Evolutionary conservation across 2,329 filamentous ascomycete genomes (phyloP), one percentile per base, ranked within the genome.

Genomic region (Diaporthe eres): DNA sequence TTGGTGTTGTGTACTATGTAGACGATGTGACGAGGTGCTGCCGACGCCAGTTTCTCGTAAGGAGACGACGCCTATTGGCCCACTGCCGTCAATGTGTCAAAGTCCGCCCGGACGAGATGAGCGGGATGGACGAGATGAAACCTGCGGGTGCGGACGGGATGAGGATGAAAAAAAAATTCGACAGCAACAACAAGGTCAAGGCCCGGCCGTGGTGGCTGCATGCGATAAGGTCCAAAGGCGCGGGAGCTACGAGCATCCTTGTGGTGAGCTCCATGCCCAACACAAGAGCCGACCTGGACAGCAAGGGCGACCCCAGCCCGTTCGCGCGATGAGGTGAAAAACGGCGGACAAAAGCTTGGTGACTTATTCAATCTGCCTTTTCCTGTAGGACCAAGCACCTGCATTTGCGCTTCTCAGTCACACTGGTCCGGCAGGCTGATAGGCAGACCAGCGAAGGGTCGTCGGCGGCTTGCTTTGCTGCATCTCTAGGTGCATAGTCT

Each of bases 231-330:
- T 42, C 47, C 39, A 55, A 47, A 61, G 71, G 39, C 49, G 65
- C 71, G 61, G 65, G 39, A 74, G 71, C 71, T 70, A 76, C 47
- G 63, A 49, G 53, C 39, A 74, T 71, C 75, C 75, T 71, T 74
- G 71, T 53, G 57, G 67, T 49, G 44, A 70, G 74, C 28, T 65
- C 63, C 44, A 63, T 51, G 57, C 55, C 63, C 55, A 60, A 71
- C 63, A 28, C 53, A 51, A 55, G 49, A 63, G 63, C 57, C 61
- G 42, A 51, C 37, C 53, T 28, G 31, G 19, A 53, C 28, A 55
- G 71, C 63, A 74, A 74, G 75, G 71, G 17, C 75, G 15, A 76
- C 65, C 75, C 75, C 49, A 55, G 75, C 10, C 39, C 15, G 47
- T 49, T 31, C 47, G 67, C 60, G 17, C 60, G 8, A 44, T n/a